Conservation (phyloP, 306 rosid genomes). For the Cajanus cajan region DNA sequence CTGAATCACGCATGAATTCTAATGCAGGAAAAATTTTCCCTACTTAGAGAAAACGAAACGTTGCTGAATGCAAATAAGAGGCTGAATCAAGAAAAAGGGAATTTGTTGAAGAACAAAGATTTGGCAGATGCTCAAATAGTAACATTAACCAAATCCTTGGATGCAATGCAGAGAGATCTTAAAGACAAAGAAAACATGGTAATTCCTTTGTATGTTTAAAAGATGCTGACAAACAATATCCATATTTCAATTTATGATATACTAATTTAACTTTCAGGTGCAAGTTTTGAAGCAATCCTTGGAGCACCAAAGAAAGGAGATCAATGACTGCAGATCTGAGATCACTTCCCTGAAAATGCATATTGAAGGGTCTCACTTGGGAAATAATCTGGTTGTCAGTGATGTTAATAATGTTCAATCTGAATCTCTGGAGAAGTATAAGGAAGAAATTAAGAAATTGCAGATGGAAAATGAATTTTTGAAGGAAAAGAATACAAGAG, state of each 20-base stretch:
- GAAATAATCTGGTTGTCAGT: slow-evolving; percentile 38
- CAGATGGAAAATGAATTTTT: slow-evolving; percentile 68
- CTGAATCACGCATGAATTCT: slow-evolving; percentile 28
- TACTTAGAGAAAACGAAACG: slow-evolving; percentile 61
- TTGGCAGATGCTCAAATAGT: slow-evolving; percentile 66
- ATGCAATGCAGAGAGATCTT: slow-evolving; percentile 76
- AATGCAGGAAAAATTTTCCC: slow-evolving; percentile 80
- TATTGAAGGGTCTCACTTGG: slow-evolving; percentile 62
- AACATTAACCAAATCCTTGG: slow-evolving; percentile 72
- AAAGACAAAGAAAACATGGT: slow-evolving; percentile 83
- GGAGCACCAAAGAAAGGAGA: slow-evolving; percentile 76
- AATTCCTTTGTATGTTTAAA: slow-evolving; percentile 34
- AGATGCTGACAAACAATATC: slow-evolving; percentile 28
- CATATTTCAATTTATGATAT: slow-evolving; percentile 17
- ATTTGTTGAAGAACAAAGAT: slow-evolving; percentile 64
- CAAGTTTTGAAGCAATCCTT: slow-evolving; percentile 73
- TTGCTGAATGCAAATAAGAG: slow-evolving; percentile 58
- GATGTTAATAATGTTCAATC: slow-evolving; percentile 53
- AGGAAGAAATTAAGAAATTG: slow-evolving; percentile 80
- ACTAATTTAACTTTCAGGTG: slow-evolving; percentile 53
- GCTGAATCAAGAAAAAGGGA: slow-evolving; percentile 62
- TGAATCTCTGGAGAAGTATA: slow-evolving; percentile 57
- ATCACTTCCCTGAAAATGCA: slow-evolving; percentile 87
- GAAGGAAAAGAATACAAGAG: slow-evolving; percentile 42
- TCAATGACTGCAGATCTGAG: slow-evolving; percentile 83